Evolutionary conservation across 1,284 basidiomycete genomes (phyloP), one percentile per base, ranked within the genome.

Genomic region (Wolfiporia cocos): DNA sequence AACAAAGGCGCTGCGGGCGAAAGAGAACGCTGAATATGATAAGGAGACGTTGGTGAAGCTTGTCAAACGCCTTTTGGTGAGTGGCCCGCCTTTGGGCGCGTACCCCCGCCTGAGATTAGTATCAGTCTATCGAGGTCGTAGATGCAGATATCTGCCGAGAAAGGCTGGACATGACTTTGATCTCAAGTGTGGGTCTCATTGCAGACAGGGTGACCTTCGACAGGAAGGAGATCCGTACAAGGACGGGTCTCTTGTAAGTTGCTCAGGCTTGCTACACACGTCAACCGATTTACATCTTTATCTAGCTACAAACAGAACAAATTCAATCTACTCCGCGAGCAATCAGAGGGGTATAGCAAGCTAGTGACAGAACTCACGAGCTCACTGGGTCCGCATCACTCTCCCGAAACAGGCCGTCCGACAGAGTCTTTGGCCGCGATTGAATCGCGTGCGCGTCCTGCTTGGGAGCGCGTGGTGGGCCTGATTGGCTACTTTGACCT

Each of bases 271-370:
- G 10, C 40, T 26, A 7, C 3, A 19, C 31, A 18, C 10, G 24
- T 31, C 32, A 20, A 29, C 4, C n/a, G 22, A 10, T 30, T 46
- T 26, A 38, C 22, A 44, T 31, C 32, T 37, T 36, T 29, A 21
- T 40, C 20, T 54, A 90, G 86, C 65, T 99, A 95, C 74, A 97
- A 95, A 63, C 96, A 99, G 64, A 93, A 93, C 66, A 98, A 97
- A 65, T 97, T 93, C 72, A 99, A 99, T 57, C 76, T 99, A 24
- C 76, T 98, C 9, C 86, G 96, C 31, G 96, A 99, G 66, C 92
- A 96, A 53, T 94, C 92, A 1, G 94, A 99, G 69, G 96, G 96
- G 4, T 99, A 93, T 67, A 90, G 91, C 55, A 93, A 94, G 57
- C 78, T 99, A 26, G 80, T 87, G 23, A 81, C 86, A 7, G 91